These are phyloP conservation scores for Tephrocybe sp. DNA, from an alignment of 768 basidiomycete species.

Conservation along the genomic window DNA sequence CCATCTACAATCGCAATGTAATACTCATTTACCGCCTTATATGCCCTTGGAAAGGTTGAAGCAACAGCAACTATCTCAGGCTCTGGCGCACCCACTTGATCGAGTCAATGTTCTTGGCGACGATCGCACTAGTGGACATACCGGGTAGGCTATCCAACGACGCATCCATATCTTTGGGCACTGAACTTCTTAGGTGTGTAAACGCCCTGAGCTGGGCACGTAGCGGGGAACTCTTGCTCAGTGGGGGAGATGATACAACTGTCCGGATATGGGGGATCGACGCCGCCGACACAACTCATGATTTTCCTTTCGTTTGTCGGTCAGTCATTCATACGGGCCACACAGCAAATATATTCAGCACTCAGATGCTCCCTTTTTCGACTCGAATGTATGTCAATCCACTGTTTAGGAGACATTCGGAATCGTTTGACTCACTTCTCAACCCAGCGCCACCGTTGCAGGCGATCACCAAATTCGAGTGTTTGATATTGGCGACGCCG, in stretches of 20 bases:
- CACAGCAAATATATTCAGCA: slow-evolving; percentile 82
- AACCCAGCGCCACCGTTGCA: slow-evolving; percentile 65
- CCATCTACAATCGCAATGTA: slow-evolving; percentile 2
- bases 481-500: slow-evolving; percentile 61
- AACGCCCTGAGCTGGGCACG: slow-evolving; percentile 77
- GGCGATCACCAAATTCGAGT: slow-evolving; percentile 77
- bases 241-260: slow-evolving; percentile 74
- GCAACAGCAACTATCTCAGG: slow-evolving; percentile 23
- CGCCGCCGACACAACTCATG: slow-evolving; percentile 35
- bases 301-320: slow-evolving; percentile 66
- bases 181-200: slow-evolving; percentile 53
- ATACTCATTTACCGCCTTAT: slow-evolving; percentile 17
- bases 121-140: slow-evolving; percentile 53
- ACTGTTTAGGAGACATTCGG: background rate
- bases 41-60: slow-evolving; percentile 26
- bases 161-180: background rate
- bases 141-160: slow-evolving; percentile 51
- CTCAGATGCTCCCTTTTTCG: slow-evolving; percentile 75
- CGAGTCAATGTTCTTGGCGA: slow-evolving; percentile 75
- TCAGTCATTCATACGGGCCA: slow-evolving; percentile 81
- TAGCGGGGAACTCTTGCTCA: slow-evolving; percentile 64
- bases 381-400: slow-evolving; percentile 63
- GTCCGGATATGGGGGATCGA: slow-evolving; percentile 82
- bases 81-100: slow-evolving; percentile 43
- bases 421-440: slow-evolving; percentile 11